These are phyloP conservation scores for Hepatocystis sp. DNA, from an alignment of 169 alveolate species.

Conservation along the genomic window DNA sequence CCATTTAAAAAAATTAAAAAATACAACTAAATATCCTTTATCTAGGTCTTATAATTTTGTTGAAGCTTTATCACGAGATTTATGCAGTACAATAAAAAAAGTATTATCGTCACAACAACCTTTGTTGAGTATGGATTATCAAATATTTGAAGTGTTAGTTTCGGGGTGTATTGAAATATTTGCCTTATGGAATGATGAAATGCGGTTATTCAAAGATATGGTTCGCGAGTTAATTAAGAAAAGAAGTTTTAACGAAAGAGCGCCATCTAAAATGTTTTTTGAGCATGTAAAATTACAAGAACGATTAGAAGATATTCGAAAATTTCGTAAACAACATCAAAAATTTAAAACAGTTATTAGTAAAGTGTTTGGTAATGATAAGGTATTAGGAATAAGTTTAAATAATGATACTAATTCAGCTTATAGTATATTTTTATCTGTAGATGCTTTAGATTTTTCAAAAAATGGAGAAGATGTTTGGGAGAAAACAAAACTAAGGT, in stretches of 20 bases:
- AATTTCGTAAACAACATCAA: constrained; percentile 94
- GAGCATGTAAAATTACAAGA: constrained; percentile 90
- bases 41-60: constrained; percentile 92
- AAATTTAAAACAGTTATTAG: constrained; percentile 92
- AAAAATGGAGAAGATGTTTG: constrained; percentile 90
- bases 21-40: constrained; percentile 91
- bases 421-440: constrained; percentile 81
- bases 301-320: constrained; percentile 92
- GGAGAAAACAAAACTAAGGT: constrained; percentile 90
- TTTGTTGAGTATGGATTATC: constrained; percentile 90
- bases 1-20: constrained; percentile 92
- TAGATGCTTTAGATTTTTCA: constrained; percentile 88
- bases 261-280: constrained; percentile 89
- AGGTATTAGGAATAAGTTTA: constrained; percentile 81
- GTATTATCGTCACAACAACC: constrained; percentile 76
- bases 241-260: constrained; percentile 89
- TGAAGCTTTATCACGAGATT: constrained; percentile 95
- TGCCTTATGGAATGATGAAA: constrained; percentile 94
- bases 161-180: constrained; percentile 91
- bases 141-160: constrained; percentile 88
- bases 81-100: constrained; percentile 64
- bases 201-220: constrained; percentile 90
- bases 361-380: constrained; percentile 82
- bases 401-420: constrained; percentile 91
- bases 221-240: constrained; percentile 89